Evolutionary conservation across 768 basidiomycete species (phyloP).

Genomic region (Amanita pseudoporphyria): DNA sequence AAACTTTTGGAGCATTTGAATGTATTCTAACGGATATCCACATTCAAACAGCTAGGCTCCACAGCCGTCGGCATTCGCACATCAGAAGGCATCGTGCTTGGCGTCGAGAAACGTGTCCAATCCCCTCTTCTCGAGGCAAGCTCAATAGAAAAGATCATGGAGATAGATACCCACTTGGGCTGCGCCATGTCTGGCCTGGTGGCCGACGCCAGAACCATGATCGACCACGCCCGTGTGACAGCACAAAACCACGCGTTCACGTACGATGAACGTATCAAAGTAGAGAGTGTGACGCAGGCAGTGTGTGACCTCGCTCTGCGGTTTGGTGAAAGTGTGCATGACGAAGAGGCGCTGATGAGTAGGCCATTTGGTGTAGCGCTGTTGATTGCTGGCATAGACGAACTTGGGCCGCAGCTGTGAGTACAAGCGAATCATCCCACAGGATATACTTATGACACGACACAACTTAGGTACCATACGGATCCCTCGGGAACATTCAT

Average conservation of each 20-base stretch:
- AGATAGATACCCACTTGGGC: slow-evolving; percentile 93
- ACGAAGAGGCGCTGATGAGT: slow-evolving; percentile 99
- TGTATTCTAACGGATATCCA: slow-evolving; percentile 2
- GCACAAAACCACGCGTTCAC: slow-evolving; percentile 94
- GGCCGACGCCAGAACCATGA: slow-evolving; percentile 98
- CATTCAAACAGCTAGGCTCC: slow-evolving; percentile 76
- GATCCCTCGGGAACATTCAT: slow-evolving; percentile 98
- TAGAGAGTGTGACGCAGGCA: slow-evolving; percentile 96
- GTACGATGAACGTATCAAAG: slow-evolving; percentile 94
- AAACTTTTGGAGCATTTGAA: neutral
- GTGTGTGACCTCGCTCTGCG: slow-evolving; percentile 95
- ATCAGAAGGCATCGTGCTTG: slow-evolving; percentile 83
- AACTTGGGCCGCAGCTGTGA: slow-evolving; percentile 91
- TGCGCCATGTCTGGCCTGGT: slow-evolving; percentile 98
- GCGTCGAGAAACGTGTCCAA: slow-evolving; percentile 97
- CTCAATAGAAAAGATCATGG: slow-evolving; percentile 99
- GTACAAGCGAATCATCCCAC: slow-evolving; percentile 18
- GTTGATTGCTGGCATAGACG: slow-evolving; percentile 95
- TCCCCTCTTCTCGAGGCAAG: slow-evolving; percentile 91
- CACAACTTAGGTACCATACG: slow-evolving; percentile 71
- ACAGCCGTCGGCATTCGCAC: slow-evolving; percentile 96
- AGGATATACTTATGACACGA: neutral
- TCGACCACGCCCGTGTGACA: slow-evolving; percentile 98
- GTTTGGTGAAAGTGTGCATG: slow-evolving; percentile 98
- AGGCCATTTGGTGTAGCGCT: slow-evolving; percentile 97